phyloP scores from a whole-genome alignment of 2,329 filamentous ascomycete species.

The Neopestalotiopsis sp. region DNA sequence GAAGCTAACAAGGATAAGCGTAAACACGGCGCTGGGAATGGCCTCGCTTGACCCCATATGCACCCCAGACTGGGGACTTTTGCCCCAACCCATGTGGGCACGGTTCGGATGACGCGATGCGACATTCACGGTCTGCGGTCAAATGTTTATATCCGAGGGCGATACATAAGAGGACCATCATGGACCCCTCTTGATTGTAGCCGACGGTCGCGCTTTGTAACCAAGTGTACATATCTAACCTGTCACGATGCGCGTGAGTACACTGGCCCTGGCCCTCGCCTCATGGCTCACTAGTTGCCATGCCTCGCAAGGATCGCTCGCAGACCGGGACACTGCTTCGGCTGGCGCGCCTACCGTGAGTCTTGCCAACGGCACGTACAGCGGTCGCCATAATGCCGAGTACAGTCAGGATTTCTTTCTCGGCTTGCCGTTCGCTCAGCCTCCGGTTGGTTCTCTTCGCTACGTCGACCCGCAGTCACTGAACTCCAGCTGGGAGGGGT shows the following conservation, averaged over 20 bases:
- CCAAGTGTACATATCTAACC: not conserved
- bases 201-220: not conserved
- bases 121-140: not conserved
- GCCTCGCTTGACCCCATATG: not conserved
- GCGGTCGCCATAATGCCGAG: constrained; percentile 38
- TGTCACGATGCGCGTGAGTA: not conserved
- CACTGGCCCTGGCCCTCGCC: not conserved
- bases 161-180: too few relatives aligned
- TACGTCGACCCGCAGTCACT: constrained; percentile 53
- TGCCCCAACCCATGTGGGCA: not conserved
- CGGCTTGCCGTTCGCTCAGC: constrained; percentile 58
- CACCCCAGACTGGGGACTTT: not conserved
- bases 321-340: not conserved
- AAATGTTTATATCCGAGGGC: too few relatives aligned
- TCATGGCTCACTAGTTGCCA: not conserved
- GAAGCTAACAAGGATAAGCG: constrained; percentile 1
- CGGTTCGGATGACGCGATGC: not conserved
- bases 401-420: constrained; percentile 53
- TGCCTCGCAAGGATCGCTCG: not conserved
- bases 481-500: constrained; percentile 44
- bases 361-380: constrained; percentile 48
- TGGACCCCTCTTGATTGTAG: not conserved
- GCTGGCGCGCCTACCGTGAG: not conserved
- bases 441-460: constrained; percentile 43
- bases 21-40: not conserved